Percentiles rank a stretch among this genome's conserved stretches.
Evolutionary conservation across 768 basidiomycete species (phyloP).

Genomic region (Lyophyllum shimeji): DNA sequence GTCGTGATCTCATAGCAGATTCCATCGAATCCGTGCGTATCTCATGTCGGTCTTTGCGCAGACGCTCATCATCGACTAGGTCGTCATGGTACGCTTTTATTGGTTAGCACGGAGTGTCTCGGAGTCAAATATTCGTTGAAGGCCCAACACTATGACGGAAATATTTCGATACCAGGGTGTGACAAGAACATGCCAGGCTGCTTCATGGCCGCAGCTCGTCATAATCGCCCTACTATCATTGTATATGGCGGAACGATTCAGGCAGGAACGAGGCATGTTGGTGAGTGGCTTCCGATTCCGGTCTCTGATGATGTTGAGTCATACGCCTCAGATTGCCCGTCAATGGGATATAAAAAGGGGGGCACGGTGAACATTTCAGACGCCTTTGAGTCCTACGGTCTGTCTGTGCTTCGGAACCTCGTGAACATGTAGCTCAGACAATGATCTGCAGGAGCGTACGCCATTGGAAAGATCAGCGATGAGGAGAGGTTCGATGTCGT

Average conservation of each 20-base stretch:
- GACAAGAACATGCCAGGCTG: constrained; percentile 95
- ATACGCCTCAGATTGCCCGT: constrained; percentile 60
- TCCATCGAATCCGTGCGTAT: constrained; percentile 75
- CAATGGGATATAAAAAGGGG: constrained; percentile 76
- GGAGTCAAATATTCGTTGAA: constrained; percentile 21
- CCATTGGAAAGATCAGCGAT: constrained; percentile 74
- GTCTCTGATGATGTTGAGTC: constrained; percentile 27
- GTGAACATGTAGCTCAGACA: neutral
- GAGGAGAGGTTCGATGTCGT: constrained; percentile 85
- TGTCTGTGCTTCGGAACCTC: neutral
- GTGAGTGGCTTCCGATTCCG: constrained; percentile 28
- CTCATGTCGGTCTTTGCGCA: constrained; percentile 39
- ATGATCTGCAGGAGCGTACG: constrained; percentile 57
- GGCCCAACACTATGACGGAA: constrained; percentile 89
- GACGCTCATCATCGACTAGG: constrained; percentile 29
- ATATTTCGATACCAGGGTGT: constrained; percentile 85
- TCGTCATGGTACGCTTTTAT: constrained; percentile 47
- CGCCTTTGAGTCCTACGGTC: constrained; percentile 83
- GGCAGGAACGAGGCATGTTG: constrained; percentile 69
- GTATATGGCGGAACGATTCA: constrained; percentile 88
- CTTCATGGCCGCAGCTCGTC: constrained; percentile 81
- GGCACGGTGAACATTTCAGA: constrained; percentile 83
- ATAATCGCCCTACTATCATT: constrained; percentile 87
- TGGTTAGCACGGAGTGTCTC: neutral
- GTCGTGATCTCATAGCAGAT: constrained; percentile 87